Conservation (phyloP, 2,329 filamentous ascomycete species). For the Aspergillus sp. region DNA sequence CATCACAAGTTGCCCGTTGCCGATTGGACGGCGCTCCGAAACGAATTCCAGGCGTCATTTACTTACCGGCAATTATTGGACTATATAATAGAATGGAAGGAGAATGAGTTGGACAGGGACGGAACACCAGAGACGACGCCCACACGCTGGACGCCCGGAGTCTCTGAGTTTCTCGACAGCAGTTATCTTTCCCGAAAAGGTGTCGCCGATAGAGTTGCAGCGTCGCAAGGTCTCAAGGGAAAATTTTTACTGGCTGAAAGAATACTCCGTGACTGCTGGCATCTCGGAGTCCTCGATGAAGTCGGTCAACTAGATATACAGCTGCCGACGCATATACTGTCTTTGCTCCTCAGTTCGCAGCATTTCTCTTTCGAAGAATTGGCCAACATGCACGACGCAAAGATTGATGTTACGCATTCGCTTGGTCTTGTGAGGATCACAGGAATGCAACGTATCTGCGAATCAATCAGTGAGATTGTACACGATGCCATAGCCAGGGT, state of each 20-base stretch:
- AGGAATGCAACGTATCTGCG: constrained; percentile 34
- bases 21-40: constrained; percentile 35
- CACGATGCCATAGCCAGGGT: constrained; percentile 33
- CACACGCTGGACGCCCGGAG: constrained; percentile 35
- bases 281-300: constrained; percentile 35
- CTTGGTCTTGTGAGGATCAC: constrained; percentile 40
- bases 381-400: constrained; percentile 35
- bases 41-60: constrained; percentile 37
- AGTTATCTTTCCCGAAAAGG: constrained; percentile 14
- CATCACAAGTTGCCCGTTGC: constrained; percentile 27
- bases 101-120: neutral
- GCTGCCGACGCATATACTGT: constrained; percentile 29
- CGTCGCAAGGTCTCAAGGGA: constrained; percentile 26
- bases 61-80: constrained; percentile 34
- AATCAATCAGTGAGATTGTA: constrained; percentile 37
- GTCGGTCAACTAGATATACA: constrained; percentile 40
- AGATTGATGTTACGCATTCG: constrained; percentile 39
- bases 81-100: constrained; percentile 27
- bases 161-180: constrained; percentile 31
- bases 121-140: neutral
- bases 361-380: constrained; percentile 41
- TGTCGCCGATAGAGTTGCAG: constrained; percentile 23
- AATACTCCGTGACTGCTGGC: constrained; percentile 44
- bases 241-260: constrained; percentile 38
- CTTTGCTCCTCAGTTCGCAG: constrained; percentile 35